phyloP scores from a whole-genome alignment of 2,329 filamentous ascomycete species.

The Trichoderma sp. region DNA sequence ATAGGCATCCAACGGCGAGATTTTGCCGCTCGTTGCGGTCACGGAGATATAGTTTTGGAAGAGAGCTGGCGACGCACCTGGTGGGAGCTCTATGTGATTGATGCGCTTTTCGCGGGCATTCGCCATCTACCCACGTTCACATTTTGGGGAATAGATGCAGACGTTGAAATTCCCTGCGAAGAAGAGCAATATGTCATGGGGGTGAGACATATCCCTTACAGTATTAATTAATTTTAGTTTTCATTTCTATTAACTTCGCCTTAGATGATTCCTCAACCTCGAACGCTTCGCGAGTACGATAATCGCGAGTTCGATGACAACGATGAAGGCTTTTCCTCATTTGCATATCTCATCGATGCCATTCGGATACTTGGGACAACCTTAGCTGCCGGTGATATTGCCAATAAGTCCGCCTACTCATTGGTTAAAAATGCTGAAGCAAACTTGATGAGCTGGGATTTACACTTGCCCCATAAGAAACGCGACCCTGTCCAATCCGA shows the following conservation, averaged over 20 bases:
- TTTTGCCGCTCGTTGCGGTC: conserved; percentile 58
- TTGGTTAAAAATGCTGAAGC: conserved; percentile 33
- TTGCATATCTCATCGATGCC: conserved; percentile 73
- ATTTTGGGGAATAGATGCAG: conserved; percentile 52
- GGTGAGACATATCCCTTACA: conserved; percentile 36
- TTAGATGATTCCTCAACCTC: conserved; percentile 32
- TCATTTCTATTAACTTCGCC: not conserved
- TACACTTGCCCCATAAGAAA: conserved; percentile 68
- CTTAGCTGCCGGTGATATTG: conserved; percentile 44
- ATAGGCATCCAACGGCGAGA: conserved; percentile 35
- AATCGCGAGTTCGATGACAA: conserved; percentile 63
- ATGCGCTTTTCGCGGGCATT: conserved; percentile 73
- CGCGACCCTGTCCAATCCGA: conserved; percentile 59
- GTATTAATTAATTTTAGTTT: not conserved
- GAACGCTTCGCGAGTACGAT: conserved; percentile 68
- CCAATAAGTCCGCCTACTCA: conserved; percentile 31
- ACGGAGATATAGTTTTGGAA: conserved; percentile 59
- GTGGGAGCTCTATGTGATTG: conserved; percentile 72
- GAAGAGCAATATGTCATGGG: conserved; percentile 59
- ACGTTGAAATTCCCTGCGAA: conserved; percentile 67
- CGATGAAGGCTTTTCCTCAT: conserved; percentile 68
- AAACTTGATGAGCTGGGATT: conserved; percentile 63
- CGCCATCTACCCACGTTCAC: conserved; percentile 62
- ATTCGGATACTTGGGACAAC: conserved; percentile 64
- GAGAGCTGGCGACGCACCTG: conserved; percentile 78